These are phyloP conservation scores for Arthonia radiata DNA, from an alignment of 495 filamentous ascomycete genomes.

Conservation along the genomic window DNA sequence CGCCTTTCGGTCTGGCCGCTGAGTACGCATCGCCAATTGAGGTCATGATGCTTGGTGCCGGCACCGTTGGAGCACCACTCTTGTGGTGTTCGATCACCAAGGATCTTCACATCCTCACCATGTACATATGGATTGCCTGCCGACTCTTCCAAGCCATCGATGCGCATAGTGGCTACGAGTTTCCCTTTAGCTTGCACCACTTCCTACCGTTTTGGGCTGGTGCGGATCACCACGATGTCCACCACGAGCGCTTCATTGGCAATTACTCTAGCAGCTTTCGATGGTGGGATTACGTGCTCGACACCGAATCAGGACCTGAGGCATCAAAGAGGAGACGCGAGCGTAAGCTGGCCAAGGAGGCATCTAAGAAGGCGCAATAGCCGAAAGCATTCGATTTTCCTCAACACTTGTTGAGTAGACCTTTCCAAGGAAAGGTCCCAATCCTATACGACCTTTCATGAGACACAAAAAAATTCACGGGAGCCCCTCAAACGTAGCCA, in stretches of 20 bases:
- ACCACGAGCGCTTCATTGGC: conserved; percentile 93
- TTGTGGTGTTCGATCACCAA: conserved; percentile 63
- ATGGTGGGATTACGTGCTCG: conserved; percentile 91
- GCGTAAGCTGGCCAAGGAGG: conserved; percentile 37
- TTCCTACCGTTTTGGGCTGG: conserved; percentile 97
- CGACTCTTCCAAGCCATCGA: conserved; percentile 96
- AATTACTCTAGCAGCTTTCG: conserved; percentile 96
- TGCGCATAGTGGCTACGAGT: conserved; percentile 90
- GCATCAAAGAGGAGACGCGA: conserved; percentile 65
- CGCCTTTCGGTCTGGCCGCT: conserved; percentile 84
- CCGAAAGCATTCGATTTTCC: no score
- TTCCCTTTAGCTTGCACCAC: conserved; percentile 87
- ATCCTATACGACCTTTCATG: no score
- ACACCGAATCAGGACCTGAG: conserved; percentile 80
- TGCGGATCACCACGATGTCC: conserved; percentile 83
- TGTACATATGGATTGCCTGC: conserved; percentile 89
- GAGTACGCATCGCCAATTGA: conserved; percentile 97
- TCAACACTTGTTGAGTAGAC: no score
- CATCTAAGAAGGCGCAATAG: conserved; percentile 38
- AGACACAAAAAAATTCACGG: no score
- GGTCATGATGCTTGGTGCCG: conserved; percentile 89
- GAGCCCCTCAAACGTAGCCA: no score
- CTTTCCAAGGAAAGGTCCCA: no score
- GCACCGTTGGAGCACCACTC: conserved; percentile 62
- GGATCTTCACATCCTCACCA: conserved; percentile 81